phyloP scores from a whole-genome alignment of 371 early-diverging fungal species.

The Mortierella sp. region DNA sequence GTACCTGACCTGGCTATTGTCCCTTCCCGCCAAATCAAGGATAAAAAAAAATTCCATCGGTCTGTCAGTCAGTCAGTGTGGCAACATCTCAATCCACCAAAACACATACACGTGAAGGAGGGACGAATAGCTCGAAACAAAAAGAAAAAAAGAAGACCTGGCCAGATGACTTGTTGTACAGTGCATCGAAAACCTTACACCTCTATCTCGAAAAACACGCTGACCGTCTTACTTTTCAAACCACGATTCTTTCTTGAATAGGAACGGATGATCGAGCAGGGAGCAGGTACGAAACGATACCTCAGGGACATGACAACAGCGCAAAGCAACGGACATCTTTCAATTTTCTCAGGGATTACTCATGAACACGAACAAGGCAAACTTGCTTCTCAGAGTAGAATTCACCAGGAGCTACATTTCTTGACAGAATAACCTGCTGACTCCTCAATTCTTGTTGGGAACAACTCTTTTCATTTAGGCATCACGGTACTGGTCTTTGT shows the following conservation, averaged over 20 bases:
- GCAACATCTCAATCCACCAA: not conserved
- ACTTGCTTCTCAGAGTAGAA: not conserved
- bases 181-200: not conserved
- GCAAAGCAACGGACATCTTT: too few species aligned
- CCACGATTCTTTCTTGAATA: slow-evolving; percentile 7
- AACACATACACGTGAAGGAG: slow-evolving; percentile 21
- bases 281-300: slow-evolving; percentile 40
- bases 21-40: slow-evolving; percentile 18
- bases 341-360: not conserved
- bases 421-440: not conserved
- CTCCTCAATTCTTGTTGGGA: not conserved
- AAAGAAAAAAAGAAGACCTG: not conserved
- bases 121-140: not conserved
- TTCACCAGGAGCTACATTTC: not conserved
- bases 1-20: not conserved
- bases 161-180: not conserved
- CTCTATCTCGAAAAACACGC: not conserved
- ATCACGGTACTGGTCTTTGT: slow-evolving; percentile 44
- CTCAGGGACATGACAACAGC: not conserved
- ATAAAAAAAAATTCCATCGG: not conserved
- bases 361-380: not conserved
- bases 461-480: slow-evolving; percentile 21
- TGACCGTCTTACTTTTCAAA: not conserved
- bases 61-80: not conserved
- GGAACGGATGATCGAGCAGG: slow-evolving; percentile 55